A percentile compares a stretch with the other conserved stretches of the same genome.
These are phyloP conservation scores for Veloporphyrellus conicus DNA, from an alignment of 1,284 basidiomycete genomes.

Conservation along the genomic window DNA sequence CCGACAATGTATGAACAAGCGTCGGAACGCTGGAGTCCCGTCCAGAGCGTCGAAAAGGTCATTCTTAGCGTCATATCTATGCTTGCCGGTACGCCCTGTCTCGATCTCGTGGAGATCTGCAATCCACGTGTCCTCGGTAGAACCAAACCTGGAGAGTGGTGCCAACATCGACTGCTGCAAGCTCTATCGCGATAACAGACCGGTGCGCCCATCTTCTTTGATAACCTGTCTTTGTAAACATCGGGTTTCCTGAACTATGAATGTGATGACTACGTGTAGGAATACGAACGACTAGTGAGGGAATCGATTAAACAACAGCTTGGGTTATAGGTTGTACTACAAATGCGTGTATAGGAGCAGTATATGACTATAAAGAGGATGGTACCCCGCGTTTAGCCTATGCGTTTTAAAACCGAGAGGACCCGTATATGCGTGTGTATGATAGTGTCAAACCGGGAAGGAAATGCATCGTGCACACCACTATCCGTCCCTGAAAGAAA, in stretches of 20 bases:
- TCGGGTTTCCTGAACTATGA: background rate
- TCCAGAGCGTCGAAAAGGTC: slow-evolving; percentile 96
- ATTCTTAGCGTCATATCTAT: slow-evolving; percentile 94
- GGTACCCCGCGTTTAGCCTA: slow-evolving; percentile 5
- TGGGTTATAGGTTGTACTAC: slow-evolving; percentile 43
- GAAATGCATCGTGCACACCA: background rate
- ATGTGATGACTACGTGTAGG: too few relatives aligned
- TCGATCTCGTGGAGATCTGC: background rate
- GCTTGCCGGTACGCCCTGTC: slow-evolving; percentile 73
- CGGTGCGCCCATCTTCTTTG: slow-evolving; percentile 34
- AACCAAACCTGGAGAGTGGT: slow-evolving; percentile 98
- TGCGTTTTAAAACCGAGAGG: background rate
- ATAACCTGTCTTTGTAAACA: background rate
- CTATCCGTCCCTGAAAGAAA: background rate
- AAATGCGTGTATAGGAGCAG: slow-evolving; percentile 7
- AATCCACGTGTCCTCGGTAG: slow-evolving; percentile 36
- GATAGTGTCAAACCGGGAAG: background rate
- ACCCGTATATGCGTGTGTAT: slow-evolving; percentile 1
- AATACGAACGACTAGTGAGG: slow-evolving; percentile 70
- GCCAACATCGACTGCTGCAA: slow-evolving; percentile 98
- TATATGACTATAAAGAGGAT: slow-evolving; percentile 17
- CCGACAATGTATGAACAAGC: slow-evolving; percentile 89
- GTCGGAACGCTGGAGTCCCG: slow-evolving; percentile 96
- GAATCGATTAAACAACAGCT: slow-evolving; percentile 70
- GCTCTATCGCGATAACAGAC: slow-evolving; percentile 82